Percentiles rank a stretch among this genome's conserved stretches.
phyloP scores from a whole-genome alignment of 2,329 filamentous ascomycete species.

The Curvularia verruculosa region DNA sequence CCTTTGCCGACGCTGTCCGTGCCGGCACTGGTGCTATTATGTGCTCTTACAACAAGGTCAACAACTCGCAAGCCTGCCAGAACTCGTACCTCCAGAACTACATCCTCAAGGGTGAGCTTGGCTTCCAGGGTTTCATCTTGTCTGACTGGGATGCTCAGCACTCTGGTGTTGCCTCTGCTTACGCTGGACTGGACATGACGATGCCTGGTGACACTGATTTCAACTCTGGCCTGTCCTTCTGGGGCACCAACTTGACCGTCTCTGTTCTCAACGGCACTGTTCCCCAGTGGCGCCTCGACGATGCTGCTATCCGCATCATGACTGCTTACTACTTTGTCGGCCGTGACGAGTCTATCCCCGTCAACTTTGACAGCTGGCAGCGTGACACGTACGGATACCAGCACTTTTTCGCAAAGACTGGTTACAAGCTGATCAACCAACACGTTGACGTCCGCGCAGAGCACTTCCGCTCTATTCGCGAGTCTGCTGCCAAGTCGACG shows the following conservation, averaged over 20 bases:
- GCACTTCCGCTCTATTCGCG: conserved; percentile 74
- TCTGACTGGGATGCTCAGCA: conserved; percentile 82
- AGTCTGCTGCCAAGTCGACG: conserved; percentile 78
- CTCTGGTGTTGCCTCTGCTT: conserved; percentile 67
- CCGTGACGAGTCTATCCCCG: conserved; percentile 60
- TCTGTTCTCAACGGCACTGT: conserved; percentile 89
- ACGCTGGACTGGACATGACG: conserved; percentile 82
- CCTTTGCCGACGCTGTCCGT: conserved; percentile 58
- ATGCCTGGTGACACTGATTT: conserved; percentile 82
- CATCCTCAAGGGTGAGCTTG: conserved; percentile 77
- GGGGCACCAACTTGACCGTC: conserved; percentile 86
- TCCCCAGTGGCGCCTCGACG: conserved; percentile 84
- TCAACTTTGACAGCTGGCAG: conserved; percentile 92
- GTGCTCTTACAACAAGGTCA: conserved; percentile 76
- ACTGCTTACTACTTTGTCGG: conserved; percentile 69
- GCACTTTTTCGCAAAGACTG: conserved; percentile 67
- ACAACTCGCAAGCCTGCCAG: conserved; percentile 80
- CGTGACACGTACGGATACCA: conserved; percentile 73
- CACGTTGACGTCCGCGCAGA: conserved; percentile 83
- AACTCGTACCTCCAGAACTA: conserved; percentile 79
- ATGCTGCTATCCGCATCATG: conserved; percentile 86
- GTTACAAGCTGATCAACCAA: conserved; percentile 71
- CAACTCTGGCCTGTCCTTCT: conserved; percentile 73
- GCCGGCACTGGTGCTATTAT: conserved; percentile 59
- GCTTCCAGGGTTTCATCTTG: conserved; percentile 68